A percentile compares a stretch with the other conserved stretches of the same genome.
phyloP scores from a whole-genome alignment of 495 filamentous ascomycete species.

The Penicillium canariense region DNA sequence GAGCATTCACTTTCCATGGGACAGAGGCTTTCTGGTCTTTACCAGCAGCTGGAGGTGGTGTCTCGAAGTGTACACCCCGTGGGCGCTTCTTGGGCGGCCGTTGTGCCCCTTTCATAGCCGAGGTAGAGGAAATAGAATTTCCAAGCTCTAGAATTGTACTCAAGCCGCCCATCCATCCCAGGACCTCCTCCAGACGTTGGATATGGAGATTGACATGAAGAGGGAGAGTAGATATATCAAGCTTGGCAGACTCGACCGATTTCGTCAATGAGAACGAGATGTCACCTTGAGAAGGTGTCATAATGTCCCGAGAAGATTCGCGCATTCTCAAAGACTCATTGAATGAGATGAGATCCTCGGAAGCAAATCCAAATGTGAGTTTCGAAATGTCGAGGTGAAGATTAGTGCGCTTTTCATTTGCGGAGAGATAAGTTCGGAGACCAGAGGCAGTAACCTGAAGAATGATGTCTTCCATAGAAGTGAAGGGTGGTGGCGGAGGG shows the following conservation, averaged over 20 bases:
- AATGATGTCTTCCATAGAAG: conserved; percentile 35
- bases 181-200: conserved; percentile 77
- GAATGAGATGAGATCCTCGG: conserved; percentile 76
- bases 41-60: conserved; percentile 19
- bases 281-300: conserved; percentile 58
- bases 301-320: conserved; percentile 64
- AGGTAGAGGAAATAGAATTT: conserved; percentile 74
- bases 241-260: conserved; percentile 47
- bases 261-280: conserved; percentile 60
- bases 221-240: conserved; percentile 80
- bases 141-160: conserved; percentile 88
- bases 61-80: conserved; percentile 74
- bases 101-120: conserved; percentile 48
- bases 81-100: conserved; percentile 31
- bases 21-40: conserved; percentile 24
- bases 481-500: conserved; percentile 20
- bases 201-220: conserved; percentile 76
- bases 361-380: conserved; percentile 69
- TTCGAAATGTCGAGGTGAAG: conserved; percentile 52
- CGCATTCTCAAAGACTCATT: conserved; percentile 63
- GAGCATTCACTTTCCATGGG: conserved; percentile 67
- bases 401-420: conserved; percentile 19
- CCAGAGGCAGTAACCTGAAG: conserved; percentile 31
- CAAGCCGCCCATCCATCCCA: conserved; percentile 86
- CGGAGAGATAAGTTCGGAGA: conserved; percentile 25